Evolutionary conservation across 768 basidiomycete genomes (phyloP), one percentile per base, ranked within the genome.

Genomic region (Lentinula edodes): DNA sequence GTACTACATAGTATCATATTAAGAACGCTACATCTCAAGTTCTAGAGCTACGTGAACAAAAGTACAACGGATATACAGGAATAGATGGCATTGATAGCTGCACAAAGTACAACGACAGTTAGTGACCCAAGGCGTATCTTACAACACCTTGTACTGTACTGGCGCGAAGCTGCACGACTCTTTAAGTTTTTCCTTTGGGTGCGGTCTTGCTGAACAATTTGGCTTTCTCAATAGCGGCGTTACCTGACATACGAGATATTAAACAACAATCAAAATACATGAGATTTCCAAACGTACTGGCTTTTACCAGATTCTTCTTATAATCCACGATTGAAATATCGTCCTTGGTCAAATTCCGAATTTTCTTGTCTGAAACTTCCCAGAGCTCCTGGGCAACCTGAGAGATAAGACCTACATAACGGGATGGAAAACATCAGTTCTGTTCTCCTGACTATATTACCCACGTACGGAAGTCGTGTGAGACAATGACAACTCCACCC

Each of bases 381-480:
- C 97, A 99, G 7, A 99, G 87, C 73, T 98, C 96, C 72, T 98
- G 92, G 42, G 96, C 97, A 41, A 99, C 96, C 78, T 98, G 95
- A 54, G 90, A 90, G 75, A 98, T 98, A 65, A 98, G 86, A 68
- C 91, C 91, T 93, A 67, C 28, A 6, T 62, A 46, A 45, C 58
- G 61, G 42, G 56, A 56, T 34, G 7, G 28, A 1, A 28, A 28
- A 28, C 28, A 28, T 28, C 28, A 28, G 28, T 28, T 28, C 28
- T 3, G 28, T 28, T 28, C 28, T 28, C 36, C 36, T 16, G n/a
- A 55, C 10, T 15, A 18, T 23, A 58, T 15, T 9, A 57, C 60
- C 7, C 28, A 84, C 89, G 66, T 68, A 92, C 96, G 91, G 90
- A 99, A 99, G 76, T 99, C 96, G 80, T 98, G 97, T 52, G 95